These are phyloP conservation scores for Urtica urens DNA, from an alignment of 306 rosid genomes.

Conservation along the genomic window DNA sequence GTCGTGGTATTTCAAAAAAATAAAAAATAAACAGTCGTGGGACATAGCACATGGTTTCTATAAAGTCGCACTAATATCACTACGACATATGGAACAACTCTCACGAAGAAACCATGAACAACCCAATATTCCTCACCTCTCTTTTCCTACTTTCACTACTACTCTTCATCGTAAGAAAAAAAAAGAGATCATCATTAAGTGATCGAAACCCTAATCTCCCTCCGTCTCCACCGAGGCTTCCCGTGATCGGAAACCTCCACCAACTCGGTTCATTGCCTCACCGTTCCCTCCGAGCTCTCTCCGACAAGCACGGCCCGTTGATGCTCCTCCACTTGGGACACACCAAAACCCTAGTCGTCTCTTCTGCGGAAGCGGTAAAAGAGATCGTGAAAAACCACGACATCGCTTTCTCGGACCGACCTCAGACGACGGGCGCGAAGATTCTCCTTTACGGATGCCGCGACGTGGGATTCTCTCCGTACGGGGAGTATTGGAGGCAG, in stretches of 20 bases:
- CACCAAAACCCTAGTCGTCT: conserved; percentile 20
- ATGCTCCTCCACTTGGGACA: conserved; percentile 23
- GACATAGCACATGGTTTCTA: too few species aligned
- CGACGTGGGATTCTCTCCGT: conserved; percentile 16
- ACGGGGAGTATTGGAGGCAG: conserved; percentile 31
- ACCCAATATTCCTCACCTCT: background rate
- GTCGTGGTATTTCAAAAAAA: too few species aligned
- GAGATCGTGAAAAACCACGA: conserved; percentile 23
- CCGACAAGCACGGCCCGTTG: conserved; percentile 25
- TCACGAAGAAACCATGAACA: too few species aligned
- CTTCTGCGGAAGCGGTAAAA: conserved; percentile 21
- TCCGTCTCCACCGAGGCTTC: conserved; percentile 31
- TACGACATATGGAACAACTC: too few species aligned
- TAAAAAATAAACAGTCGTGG: too few species aligned
- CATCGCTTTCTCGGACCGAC: conserved; percentile 7
- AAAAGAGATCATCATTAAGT: background rate
- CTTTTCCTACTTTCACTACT: background rate
- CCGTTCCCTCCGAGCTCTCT: conserved; percentile 16
- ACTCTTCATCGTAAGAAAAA: conserved; percentile 5
- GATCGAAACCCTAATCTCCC: conserved; percentile 13
- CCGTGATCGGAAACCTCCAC: conserved; percentile 33
- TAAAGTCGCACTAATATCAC: too few species aligned
- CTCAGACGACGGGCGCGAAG: conserved; percentile 1
- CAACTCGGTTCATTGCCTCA: conserved; percentile 29
- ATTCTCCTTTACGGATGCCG: conserved; percentile 14